Percentiles rank a stretch among this genome's conserved stretches.
Evolutionary conservation across 805 yeast species (phyloP).

Genomic region (Sugiyamaella valdiviana): DNA sequence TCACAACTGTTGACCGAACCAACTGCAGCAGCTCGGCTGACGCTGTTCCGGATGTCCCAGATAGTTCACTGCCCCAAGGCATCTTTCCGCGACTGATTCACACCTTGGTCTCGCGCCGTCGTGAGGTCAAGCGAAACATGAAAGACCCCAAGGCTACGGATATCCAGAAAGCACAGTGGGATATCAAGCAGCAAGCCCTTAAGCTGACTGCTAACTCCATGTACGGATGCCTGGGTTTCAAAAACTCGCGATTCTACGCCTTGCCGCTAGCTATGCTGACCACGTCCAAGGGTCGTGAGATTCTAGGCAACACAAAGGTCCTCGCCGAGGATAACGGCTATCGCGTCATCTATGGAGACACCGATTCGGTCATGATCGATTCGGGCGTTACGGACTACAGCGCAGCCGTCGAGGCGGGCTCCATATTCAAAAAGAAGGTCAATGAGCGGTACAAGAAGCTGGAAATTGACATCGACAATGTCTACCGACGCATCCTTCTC

Average conservation of each 20-base stretch:
- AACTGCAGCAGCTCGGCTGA: constrained; percentile 41
- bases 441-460: constrained; percentile 81
- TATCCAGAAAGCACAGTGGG: constrained; percentile 64
- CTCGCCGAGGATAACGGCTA: constrained; percentile 80
- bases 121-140: constrained; percentile 82
- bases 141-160: constrained; percentile 63
- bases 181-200: constrained; percentile 91
- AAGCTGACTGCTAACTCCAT: constrained; percentile 98
- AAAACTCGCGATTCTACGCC: constrained; percentile 88
- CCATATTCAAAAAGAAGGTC: constrained; percentile 74
- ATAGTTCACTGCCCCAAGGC: constrained; percentile 54
- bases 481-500: constrained; percentile 72
- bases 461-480: constrained; percentile 94
- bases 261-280: constrained; percentile 93
- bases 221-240: constrained; percentile 97
- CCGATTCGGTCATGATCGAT: constrained; percentile 98
- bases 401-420: constrained; percentile 79
- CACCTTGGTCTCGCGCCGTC: constrained; percentile 81
- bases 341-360: constrained; percentile 93
- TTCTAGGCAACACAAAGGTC: constrained; percentile 85
- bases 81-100: constrained; percentile 81
- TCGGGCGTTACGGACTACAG: constrained; percentile 63
- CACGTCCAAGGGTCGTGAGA: constrained; percentile 92
- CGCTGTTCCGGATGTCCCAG: constrained; percentile 65
- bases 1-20: constrained; percentile 83